Conservation (phyloP, 78 protist species). For the Dictyostelium purpureum region DNA sequence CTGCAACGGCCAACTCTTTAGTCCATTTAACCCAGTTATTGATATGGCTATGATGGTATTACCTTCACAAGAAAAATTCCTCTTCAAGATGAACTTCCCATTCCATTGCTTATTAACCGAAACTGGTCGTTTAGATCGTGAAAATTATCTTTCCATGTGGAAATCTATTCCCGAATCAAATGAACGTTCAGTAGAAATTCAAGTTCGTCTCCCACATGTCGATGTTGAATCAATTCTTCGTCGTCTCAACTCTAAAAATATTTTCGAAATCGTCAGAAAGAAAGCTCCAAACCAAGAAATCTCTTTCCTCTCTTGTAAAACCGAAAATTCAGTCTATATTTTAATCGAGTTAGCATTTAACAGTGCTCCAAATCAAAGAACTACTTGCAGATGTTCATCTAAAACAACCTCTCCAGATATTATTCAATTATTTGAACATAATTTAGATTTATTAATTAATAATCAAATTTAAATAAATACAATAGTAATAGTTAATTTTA, state of each 20-base stretch:
- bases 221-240: conserved; percentile 32
- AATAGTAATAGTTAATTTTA: no score
- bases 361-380: background rate
- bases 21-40: conserved; percentile 32
- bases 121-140: conserved; percentile 62
- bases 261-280: conserved; percentile 72
- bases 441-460: conserved; percentile 46
- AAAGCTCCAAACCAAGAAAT: conserved; percentile 53
- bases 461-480: background rate
- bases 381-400: conserved; percentile 11
- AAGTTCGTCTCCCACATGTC: conserved; percentile 6
- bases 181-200: conserved; percentile 45
- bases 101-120: conserved; percentile 31
- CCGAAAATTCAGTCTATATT: conserved; percentile 56
- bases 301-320: conserved; percentile 72
- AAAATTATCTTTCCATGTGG: conserved; percentile 64
- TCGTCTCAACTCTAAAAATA: conserved; percentile 9
- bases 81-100: conserved; percentile 61
- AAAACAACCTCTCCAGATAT: conserved; percentile 54
- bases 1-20: background rate
- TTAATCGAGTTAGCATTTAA: conserved; percentile 27
- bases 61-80: conserved; percentile 71
- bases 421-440: conserved; percentile 54
- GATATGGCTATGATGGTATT: conserved; percentile 67
- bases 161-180: conserved; percentile 61